These are phyloP conservation scores for Neurospora sp. DNA, from an alignment of 495 filamentous ascomycete genomes.

Conservation along the genomic window DNA sequence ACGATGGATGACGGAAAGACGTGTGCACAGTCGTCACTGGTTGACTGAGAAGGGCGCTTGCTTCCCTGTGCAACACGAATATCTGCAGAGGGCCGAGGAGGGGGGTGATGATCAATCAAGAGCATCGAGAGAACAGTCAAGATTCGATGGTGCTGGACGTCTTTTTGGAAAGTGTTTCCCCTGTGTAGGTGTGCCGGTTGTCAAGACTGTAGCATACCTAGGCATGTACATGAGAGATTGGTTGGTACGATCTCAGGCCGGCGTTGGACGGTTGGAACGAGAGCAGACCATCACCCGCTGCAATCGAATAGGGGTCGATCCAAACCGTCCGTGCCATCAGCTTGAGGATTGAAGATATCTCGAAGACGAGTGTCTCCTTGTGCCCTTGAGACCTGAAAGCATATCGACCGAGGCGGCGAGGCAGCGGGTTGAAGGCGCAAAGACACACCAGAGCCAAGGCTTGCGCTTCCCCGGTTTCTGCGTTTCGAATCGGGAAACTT, in stretches of 20 bases:
- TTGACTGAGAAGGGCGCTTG: background rate
- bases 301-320: background rate
- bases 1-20: background rate
- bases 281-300: background rate
- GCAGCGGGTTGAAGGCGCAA: background rate
- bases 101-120: background rate
- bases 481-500: background rate
- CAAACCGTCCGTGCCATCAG: background rate
- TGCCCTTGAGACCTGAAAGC: background rate
- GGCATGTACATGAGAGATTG: background rate
- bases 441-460: background rate
- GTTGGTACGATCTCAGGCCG: background rate
- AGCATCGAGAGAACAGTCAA: background rate
- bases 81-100: background rate
- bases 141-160: background rate
- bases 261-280: background rate
- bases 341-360: background rate
- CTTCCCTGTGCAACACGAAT: background rate
- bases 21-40: background rate
- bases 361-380: background rate
- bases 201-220: background rate
- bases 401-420: background rate
- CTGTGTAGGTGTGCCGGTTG: background rate
- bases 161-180: background rate
- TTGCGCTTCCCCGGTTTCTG: background rate